Percentiles rank a stretch among this genome's conserved stretches.
These are phyloP conservation scores for Periglandula ipomoeae DNA, from an alignment of 2,329 filamentous ascomycete genomes.

Conservation along the genomic window DNA sequence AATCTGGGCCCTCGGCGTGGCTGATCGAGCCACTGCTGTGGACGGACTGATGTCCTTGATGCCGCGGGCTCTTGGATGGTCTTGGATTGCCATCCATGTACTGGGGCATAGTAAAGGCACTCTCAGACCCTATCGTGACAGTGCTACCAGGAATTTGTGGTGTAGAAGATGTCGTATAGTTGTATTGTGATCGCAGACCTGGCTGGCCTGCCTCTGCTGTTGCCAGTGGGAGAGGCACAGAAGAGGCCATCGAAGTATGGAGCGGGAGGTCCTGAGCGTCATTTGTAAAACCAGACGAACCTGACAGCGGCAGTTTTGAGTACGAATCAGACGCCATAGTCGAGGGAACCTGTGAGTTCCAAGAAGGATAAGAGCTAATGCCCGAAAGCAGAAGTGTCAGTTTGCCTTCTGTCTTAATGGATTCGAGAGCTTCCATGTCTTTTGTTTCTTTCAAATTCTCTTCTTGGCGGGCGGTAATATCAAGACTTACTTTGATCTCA, in stretches of 20 bases:
- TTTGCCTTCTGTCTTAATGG: slow-evolving; percentile 2
- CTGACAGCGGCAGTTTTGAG: slow-evolving; percentile 42
- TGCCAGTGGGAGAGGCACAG: slow-evolving; percentile 42
- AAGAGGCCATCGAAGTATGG: slow-evolving; percentile 41
- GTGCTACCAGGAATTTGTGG: slow-evolving; percentile 38
- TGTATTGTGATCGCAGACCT: slow-evolving; percentile 44
- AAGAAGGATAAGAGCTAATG: slow-evolving; percentile 47
- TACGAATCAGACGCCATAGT: slow-evolving; percentile 42
- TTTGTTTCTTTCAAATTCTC: no score
- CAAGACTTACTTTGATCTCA: slow-evolving; percentile 51
- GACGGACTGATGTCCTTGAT: slow-evolving; percentile 44
- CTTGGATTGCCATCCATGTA: slow-evolving; percentile 46
- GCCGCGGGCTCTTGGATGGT: slow-evolving; percentile 47
- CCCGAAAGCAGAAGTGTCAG: slow-evolving; percentile 44
- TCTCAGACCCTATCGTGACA: slow-evolving; percentile 29
- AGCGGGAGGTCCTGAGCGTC: slow-evolving; percentile 47
- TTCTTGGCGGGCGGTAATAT: no score
- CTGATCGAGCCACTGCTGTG: slow-evolving; percentile 39
- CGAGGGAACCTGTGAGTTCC: slow-evolving; percentile 43
- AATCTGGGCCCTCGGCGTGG: slow-evolving; percentile 42
- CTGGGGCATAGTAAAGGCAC: slow-evolving; percentile 42
- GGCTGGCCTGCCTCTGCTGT: slow-evolving; percentile 37
- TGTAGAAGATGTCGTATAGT: slow-evolving; percentile 42
- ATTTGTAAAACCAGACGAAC: slow-evolving; percentile 35
- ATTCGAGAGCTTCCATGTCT: no score